Evolutionary conservation across 2,329 filamentous ascomycete species (phyloP).

Genomic region (Clarireedia paspali): DNA sequence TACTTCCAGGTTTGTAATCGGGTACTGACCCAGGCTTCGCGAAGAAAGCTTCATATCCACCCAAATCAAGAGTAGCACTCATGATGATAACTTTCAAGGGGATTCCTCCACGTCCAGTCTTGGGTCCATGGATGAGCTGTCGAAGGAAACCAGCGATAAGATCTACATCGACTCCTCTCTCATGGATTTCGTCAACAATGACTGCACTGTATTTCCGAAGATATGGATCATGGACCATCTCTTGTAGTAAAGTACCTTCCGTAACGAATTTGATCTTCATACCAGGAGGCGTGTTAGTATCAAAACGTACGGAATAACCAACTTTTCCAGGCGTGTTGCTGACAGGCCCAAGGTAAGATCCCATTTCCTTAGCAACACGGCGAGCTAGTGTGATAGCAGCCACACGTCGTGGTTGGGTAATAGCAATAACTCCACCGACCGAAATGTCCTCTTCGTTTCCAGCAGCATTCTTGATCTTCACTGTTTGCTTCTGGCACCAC

Average conservation of each 20-base stretch:
- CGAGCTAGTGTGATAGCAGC: constrained; percentile 86
- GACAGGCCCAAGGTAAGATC: constrained; percentile 46
- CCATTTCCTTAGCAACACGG: constrained; percentile 80
- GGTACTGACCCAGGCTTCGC: constrained; percentile 23
- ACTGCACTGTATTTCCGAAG: constrained; percentile 82
- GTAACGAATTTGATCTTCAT: constrained; percentile 90
- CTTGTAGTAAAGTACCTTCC: constrained; percentile 92
- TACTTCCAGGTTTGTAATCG: constrained; percentile 26
- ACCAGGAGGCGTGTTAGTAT: constrained; percentile 74
- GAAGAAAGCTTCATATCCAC: constrained; percentile 72
- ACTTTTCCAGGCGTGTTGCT: constrained; percentile 40
- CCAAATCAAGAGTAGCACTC: constrained; percentile 92
- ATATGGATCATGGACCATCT: constrained; percentile 78
- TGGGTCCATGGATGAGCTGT: constrained; percentile 58
- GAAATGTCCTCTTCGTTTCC: constrained; percentile 36
- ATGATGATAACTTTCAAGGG: constrained; percentile 88
- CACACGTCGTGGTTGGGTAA: constrained; percentile 89
- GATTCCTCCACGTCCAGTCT: constrained; percentile 58
- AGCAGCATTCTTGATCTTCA: constrained; percentile 36
- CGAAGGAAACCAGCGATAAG: constrained; percentile 82
- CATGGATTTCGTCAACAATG: constrained; percentile 94
- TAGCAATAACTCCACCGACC: constrained; percentile 76
- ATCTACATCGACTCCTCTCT: constrained; percentile 91
- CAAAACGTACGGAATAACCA: constrained; percentile 92
- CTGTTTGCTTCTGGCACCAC: constrained; percentile 63